These are phyloP conservation scores for Macrolepiota dolichaula DNA, from an alignment of 768 basidiomycete species.

Conservation along the genomic window DNA sequence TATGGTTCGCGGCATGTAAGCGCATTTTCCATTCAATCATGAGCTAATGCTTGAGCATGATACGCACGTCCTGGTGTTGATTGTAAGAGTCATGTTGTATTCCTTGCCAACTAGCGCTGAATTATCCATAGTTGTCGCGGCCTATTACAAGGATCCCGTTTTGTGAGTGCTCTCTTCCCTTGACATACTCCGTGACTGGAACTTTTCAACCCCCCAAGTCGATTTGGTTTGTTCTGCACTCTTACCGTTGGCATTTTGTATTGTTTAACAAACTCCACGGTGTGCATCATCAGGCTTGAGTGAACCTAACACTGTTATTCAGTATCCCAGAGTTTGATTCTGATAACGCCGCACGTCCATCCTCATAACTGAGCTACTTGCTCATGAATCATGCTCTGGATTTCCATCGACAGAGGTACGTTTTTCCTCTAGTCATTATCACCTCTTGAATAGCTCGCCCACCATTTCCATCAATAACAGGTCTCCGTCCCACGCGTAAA, in stretches of 20 bases:
- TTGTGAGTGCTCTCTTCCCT: conserved; percentile 46
- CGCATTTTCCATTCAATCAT: conserved; percentile 10
- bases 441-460: neutral
- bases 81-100: conserved; percentile 40
- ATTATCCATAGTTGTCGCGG: conserved; percentile 62
- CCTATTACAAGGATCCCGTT: conserved; percentile 71
- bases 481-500: conserved; percentile 90
- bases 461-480: conserved; percentile 25
- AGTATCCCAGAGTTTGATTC: conserved; percentile 75
- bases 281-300: conserved; percentile 28
- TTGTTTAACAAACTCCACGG: conserved; percentile 81
- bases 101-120: neutral
- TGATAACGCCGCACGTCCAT: neutral
- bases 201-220: conserved; percentile 47
- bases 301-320: neutral
- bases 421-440: neutral
- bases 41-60: conserved; percentile 2
- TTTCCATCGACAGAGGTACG: conserved; percentile 87
- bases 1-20: conserved; percentile 72
- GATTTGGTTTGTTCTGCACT: conserved; percentile 63
- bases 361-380: conserved; percentile 8
- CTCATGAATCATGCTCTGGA: conserved; percentile 92
- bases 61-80: conserved; percentile 49
- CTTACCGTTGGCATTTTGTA: conserved; percentile 20
- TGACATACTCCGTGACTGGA: neutral